A percentile compares a stretch with the other conserved stretches of the same genome.
These are phyloP conservation scores for Trypanosoma vivax DNA, from an alignment of 208 protist genomes.

Conservation along the genomic window DNA sequence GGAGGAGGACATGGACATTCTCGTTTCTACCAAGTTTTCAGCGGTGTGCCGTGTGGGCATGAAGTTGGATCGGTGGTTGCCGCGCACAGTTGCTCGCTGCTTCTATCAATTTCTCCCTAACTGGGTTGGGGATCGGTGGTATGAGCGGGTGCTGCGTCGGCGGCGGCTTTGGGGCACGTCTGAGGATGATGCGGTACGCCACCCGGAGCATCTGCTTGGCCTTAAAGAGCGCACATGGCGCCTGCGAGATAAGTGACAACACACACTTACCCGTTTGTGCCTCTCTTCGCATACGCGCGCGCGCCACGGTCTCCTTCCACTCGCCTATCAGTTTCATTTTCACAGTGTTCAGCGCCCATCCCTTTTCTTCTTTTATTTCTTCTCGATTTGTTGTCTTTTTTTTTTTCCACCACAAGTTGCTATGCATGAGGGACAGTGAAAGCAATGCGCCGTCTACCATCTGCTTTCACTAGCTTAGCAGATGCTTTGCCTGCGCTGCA, in stretches of 20 bases:
- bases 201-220: slow-evolving; percentile 44
- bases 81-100: slow-evolving; percentile 24
- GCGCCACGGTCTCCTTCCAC: no score
- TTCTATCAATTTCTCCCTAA: slow-evolving; percentile 46
- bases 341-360: no score
- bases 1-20: slow-evolving; percentile 40
- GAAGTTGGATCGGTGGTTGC: slow-evolving; percentile 63
- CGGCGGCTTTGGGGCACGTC: slow-evolving; percentile 68
- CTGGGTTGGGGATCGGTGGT: slow-evolving; percentile 49
- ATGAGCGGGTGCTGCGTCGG: slow-evolving; percentile 42
- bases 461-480: no score
- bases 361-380: no score
- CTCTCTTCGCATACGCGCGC: no score
- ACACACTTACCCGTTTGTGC: background rate
- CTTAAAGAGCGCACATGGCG: slow-evolving; percentile 76
- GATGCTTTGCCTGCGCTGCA: background rate
- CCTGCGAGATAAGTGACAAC: slow-evolving; percentile 22
- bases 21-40: slow-evolving; percentile 60
- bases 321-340: no score
- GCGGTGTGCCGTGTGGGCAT: slow-evolving; percentile 76
- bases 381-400: no score
- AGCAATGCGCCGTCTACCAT: no score
- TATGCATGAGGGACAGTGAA: no score
- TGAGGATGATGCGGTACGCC: slow-evolving; percentile 61
- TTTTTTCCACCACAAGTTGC: no score